Percentiles rank a stretch among this genome's conserved stretches.
These are phyloP conservation scores for Isabelozyma rhagii DNA, from an alignment of 805 yeast genomes.

Conservation along the genomic window DNA sequence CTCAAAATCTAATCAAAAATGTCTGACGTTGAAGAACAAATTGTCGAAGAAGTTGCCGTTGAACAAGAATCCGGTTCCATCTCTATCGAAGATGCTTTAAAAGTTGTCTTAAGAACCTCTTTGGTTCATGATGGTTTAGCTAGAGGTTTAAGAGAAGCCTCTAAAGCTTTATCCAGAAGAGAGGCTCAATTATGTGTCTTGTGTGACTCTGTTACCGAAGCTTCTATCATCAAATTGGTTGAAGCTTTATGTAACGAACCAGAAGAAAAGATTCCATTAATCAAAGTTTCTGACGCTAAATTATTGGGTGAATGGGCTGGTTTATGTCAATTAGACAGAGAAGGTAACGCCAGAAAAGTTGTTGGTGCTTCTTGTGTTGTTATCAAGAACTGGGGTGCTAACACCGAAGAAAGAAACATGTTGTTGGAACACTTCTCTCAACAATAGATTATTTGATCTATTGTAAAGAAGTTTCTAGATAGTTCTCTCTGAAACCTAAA, in stretches of 20 bases:
- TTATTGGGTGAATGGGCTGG: slow-evolving; percentile 99
- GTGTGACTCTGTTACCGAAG: slow-evolving; percentile 98
- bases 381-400: slow-evolving; percentile 99
- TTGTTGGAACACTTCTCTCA: slow-evolving; percentile 94
- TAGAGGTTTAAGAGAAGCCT: slow-evolving; percentile 99
- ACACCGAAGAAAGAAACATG: slow-evolving; percentile 94
- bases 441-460: slow-evolving; percentile 50
- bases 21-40: slow-evolving; percentile 95
- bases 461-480: slow-evolving; percentile 2
- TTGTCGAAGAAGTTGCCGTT: slow-evolving; percentile 80
- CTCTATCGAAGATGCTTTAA: slow-evolving; percentile 97
- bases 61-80: slow-evolving; percentile 85
- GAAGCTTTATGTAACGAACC: slow-evolving; percentile 99
- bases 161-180: slow-evolving; percentile 96
- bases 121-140: slow-evolving; percentile 99
- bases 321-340: slow-evolving; percentile 98
- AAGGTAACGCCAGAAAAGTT: slow-evolving; percentile 99
- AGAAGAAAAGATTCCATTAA: slow-evolving; percentile 92
- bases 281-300: slow-evolving; percentile 99
- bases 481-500: not conserved
- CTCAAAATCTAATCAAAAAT: slow-evolving; percentile 29
- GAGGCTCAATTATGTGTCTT: slow-evolving; percentile 97
- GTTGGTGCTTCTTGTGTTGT: slow-evolving; percentile 99
- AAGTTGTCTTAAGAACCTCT: slow-evolving; percentile 96
- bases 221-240: slow-evolving; percentile 90